Percentiles rank a stretch among this genome's conserved stretches.
Evolutionary conservation across 768 basidiomycete genomes (phyloP).

Genomic region (Mycena belliarum): DNA sequence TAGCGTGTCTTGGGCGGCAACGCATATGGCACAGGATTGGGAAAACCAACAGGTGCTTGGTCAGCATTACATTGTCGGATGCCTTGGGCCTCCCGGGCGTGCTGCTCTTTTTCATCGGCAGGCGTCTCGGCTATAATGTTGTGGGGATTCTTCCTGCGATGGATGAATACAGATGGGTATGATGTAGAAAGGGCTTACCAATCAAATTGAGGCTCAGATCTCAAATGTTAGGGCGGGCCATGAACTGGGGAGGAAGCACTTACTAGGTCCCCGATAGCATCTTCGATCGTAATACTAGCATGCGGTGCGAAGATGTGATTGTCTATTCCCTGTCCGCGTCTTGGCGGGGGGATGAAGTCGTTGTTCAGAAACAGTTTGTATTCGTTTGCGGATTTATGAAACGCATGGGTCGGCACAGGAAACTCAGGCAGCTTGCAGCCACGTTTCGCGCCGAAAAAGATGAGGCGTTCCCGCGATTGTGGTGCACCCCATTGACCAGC

Average conservation of each 20-base stretch:
- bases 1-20: slow-evolving; percentile 48
- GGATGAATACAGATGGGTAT: background rate
- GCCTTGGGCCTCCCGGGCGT: background rate
- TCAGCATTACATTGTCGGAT: slow-evolving; percentile 3
- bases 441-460: slow-evolving; percentile 45
- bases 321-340: slow-evolving; percentile 27
- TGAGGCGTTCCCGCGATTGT: slow-evolving; percentile 47
- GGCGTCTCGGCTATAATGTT: background rate
- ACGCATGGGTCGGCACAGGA: slow-evolving; percentile 47
- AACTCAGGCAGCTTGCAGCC: slow-evolving; percentile 45
- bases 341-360: slow-evolving; percentile 29
- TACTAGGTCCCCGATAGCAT: slow-evolving; percentile 54
- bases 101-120: background rate
- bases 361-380: slow-evolving; percentile 31
- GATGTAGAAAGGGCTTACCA: background rate
- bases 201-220: no score
- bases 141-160: slow-evolving; percentile 2
- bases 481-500: slow-evolving; percentile 52
- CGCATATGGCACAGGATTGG: slow-evolving; percentile 19
- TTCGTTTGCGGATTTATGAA: slow-evolving; percentile 24
- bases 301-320: slow-evolving; percentile 39
- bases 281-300: slow-evolving; percentile 44
- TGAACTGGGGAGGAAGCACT: no score
- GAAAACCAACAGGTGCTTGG: slow-evolving; percentile 5
- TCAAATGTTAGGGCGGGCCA: no score